Evolutionary conservation across 805 yeast genomes (phyloP).

Genomic region (Millerozyma miso): DNA sequence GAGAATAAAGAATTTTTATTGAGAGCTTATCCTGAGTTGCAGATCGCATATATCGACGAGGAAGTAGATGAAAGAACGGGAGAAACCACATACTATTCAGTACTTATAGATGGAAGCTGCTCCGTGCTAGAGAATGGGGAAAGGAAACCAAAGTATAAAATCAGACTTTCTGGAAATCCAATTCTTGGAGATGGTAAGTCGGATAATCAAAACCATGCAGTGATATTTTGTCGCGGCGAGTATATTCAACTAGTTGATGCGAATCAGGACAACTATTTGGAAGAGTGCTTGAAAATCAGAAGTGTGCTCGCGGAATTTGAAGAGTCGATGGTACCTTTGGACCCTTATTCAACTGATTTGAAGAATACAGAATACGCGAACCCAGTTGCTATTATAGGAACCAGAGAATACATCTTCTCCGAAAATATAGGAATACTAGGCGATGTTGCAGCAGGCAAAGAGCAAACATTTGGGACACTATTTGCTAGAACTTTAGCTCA

Average conservation of each 20-base stretch:
- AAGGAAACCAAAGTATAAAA: constrained; percentile 49
- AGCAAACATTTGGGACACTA: constrained; percentile 83
- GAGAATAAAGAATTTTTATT: constrained; percentile 78
- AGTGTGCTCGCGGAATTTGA: constrained; percentile 80
- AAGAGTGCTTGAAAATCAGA: constrained; percentile 80
- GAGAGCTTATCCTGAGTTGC: constrained; percentile 80
- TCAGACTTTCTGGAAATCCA: constrained; percentile 78
- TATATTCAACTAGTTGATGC: constrained; percentile 83
- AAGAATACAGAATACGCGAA: constrained; percentile 13
- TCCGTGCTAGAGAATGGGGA: constrained; percentile 53
- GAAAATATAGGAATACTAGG: constrained; percentile 83
- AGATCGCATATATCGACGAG: constrained; percentile 92
- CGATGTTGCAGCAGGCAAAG: constrained; percentile 89
- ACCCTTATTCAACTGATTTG: constrained; percentile 19
- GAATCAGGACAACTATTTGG: constrained; percentile 80
- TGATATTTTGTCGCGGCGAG: constrained; percentile 80
- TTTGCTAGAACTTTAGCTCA: constrained; percentile 81
- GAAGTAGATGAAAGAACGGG: constrained; percentile 77
- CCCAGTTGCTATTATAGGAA: constrained; percentile 84
- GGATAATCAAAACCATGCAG: constrained; percentile 79
- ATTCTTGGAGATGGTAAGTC: constrained; percentile 87
- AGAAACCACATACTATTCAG: constrained; percentile 68
- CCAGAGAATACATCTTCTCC: constrained; percentile 82
- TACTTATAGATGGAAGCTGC: constrained; percentile 78
- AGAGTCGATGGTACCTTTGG: constrained; percentile 52